These are phyloP conservation scores for Arthrinium phaeospermum DNA, from an alignment of 2,329 filamentous ascomycete genomes.

Conservation along the genomic window DNA sequence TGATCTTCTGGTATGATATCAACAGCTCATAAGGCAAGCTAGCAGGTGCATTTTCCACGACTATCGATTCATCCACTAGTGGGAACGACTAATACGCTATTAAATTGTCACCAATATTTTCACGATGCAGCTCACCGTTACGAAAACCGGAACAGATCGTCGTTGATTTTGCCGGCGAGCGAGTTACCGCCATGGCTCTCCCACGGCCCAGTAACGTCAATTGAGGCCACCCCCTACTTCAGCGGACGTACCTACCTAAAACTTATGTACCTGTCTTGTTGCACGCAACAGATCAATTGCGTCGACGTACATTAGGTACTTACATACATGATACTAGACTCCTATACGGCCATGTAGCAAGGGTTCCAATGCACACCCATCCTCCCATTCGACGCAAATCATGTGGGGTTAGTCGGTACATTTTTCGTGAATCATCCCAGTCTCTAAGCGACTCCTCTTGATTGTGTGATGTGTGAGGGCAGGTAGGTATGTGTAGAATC, in stretches of 20 bases:
- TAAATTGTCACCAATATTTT: constrained; percentile 15
- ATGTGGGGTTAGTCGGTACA: background rate
- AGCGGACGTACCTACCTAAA: background rate
- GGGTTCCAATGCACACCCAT: background rate
- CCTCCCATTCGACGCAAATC: constrained; percentile 7
- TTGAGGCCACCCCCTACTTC: background rate
- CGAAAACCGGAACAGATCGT: constrained; percentile 7
- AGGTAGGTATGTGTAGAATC: background rate
- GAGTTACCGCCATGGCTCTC: background rate
- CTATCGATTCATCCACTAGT: constrained; percentile 13
- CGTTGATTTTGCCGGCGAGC: background rate
- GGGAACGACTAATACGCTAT: background rate
- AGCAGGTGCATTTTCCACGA: background rate
- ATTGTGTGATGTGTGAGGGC: background rate
- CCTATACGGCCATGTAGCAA: background rate
- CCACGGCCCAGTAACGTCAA: background rate
- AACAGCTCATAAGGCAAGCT: constrained; percentile 1
- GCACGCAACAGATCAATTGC: background rate
- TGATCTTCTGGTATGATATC: constrained; percentile 18
- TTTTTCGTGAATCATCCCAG: background rate
- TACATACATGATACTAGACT: background rate
- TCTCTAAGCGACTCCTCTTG: background rate
- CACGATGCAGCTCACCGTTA: constrained; percentile 10
- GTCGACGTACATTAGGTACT: constrained; percentile 11
- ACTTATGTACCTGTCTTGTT: background rate